These are phyloP conservation scores for Cetradonia linearis DNA, from an alignment of 495 filamentous ascomycete genomes.

Conservation along the genomic window DNA sequence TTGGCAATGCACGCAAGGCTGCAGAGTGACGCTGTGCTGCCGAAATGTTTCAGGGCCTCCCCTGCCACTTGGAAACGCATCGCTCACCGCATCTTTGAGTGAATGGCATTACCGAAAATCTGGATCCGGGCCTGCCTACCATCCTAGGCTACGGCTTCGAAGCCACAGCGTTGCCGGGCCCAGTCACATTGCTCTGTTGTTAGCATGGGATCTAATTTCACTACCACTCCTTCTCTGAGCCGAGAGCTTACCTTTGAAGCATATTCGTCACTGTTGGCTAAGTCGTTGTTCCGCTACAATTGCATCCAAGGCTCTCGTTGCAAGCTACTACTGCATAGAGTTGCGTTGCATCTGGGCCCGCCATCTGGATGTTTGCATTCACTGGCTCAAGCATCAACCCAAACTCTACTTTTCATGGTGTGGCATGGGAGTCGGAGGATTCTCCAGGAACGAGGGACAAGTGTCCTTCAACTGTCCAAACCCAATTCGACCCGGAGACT, in stretches of 20 bases:
- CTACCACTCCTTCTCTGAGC: too few relatives aligned
- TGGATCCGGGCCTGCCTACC: background rate
- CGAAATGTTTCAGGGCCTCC: background rate
- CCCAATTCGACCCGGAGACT: too few relatives aligned
- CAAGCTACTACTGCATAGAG: background rate
- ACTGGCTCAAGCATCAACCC: too few relatives aligned
- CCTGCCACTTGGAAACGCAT: background rate
- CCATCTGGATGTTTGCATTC: background rate
- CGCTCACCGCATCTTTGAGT: background rate
- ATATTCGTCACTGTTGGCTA: background rate
- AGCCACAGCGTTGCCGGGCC: background rate
- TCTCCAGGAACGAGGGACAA: background rate
- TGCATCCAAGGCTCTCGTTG: background rate
- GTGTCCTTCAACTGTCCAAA: background rate
- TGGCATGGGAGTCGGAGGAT: background rate
- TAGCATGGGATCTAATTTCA: background rate
- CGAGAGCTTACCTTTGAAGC: background rate
- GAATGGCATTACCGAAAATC: background rate
- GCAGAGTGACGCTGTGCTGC: background rate
- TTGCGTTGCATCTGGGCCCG: background rate
- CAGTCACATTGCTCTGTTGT: background rate
- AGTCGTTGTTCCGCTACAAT: background rate
- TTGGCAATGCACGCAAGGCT: constrained; percentile 1
- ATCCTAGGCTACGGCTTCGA: background rate
- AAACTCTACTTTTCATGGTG: background rate